Evolutionary conservation across 805 yeast species (phyloP), one percentile per base, ranked within the genome.

Genomic region (Hemisphaericaspora nanyangensis): DNA sequence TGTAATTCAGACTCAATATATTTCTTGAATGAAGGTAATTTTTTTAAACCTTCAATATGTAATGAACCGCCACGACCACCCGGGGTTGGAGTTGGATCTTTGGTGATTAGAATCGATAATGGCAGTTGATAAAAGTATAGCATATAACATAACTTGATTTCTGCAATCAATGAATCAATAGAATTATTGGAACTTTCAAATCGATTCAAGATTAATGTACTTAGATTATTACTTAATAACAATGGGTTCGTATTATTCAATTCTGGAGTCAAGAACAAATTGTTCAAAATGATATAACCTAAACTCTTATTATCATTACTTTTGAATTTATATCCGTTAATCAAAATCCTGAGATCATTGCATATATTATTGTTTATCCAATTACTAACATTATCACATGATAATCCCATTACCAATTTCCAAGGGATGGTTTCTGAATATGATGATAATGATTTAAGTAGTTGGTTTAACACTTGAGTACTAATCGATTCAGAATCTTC

Each of bases 111-210:
- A 2, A 51, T 43, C 10, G 66, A 49, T 15, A 60, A 53, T 10
- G 66, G 65, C 55, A 59, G 62, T 50, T 56, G 70, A 46, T 65
- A 68, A 45, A 62, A 68, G 42, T 64, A 61, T 17, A 63, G 63
- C 70, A 67, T 63, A 44, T 63, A 60, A 31, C 61, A 45, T 29
- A 68, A 42, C 38, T 63, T 64, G 30, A 68, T 51, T 42, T 65
- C 68, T 4, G 68, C 53, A 12, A 66, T 55, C 34, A 68, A 51
- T 25, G 58, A 50, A 43, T 68, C 73, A 34, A 68, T 64, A 10
- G 73, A 68, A 42, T 65, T 67, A 46, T 65, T 67, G 26, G 68
- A 52, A 43, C 60, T 56, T 34, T 60, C 57, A 38, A 67, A 68
- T 28, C 74, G 46, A 29, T 51, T 51, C 29, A 62, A 46, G 11